phyloP scores from a whole-genome alignment of 768 basidiomycete genomes.

The Boletus pseudo-olivaceus region DNA sequence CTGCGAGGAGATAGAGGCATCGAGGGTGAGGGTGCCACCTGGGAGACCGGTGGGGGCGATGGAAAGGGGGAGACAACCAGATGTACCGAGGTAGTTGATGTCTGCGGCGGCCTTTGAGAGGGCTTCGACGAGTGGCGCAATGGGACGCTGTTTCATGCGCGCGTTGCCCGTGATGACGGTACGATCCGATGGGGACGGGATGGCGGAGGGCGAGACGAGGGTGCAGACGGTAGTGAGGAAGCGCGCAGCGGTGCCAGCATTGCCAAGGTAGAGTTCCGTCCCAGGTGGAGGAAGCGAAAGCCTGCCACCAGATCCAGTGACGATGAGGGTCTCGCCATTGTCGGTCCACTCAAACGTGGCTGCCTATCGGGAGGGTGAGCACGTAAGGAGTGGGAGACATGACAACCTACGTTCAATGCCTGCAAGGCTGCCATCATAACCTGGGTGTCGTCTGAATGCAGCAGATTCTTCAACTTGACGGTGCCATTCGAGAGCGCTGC shows the following conservation, averaged over 20 bases:
- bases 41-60: conserved; percentile 80
- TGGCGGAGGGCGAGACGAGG: conserved; percentile 54
- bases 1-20: conserved; percentile 95
- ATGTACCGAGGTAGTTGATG: conserved; percentile 73
- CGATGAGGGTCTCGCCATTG: conserved; percentile 91
- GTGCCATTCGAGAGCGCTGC: conserved; percentile 89
- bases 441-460: conserved; percentile 97
- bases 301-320: conserved; percentile 79
- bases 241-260: conserved; percentile 96
- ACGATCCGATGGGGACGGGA: conserved; percentile 36
- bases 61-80: conserved; percentile 85
- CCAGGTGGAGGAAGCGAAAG: conserved; percentile 74
- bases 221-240: conserved; percentile 97
- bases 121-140: conserved; percentile 91
- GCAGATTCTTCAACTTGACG: conserved; percentile 81
- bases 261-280: conserved; percentile 92
- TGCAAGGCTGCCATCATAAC: conserved; percentile 97
- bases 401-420: conserved; percentile 66
- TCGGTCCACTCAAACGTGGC: conserved; percentile 95
- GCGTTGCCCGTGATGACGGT: conserved; percentile 96
- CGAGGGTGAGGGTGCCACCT: conserved; percentile 80
- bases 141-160: conserved; percentile 98
- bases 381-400: neutral
- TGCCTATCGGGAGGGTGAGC: conserved; percentile 48
- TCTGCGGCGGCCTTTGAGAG: conserved; percentile 75